Evolutionary conservation across 1,284 basidiomycete genomes (phyloP).

Genomic region (Trametes sp.): DNA sequence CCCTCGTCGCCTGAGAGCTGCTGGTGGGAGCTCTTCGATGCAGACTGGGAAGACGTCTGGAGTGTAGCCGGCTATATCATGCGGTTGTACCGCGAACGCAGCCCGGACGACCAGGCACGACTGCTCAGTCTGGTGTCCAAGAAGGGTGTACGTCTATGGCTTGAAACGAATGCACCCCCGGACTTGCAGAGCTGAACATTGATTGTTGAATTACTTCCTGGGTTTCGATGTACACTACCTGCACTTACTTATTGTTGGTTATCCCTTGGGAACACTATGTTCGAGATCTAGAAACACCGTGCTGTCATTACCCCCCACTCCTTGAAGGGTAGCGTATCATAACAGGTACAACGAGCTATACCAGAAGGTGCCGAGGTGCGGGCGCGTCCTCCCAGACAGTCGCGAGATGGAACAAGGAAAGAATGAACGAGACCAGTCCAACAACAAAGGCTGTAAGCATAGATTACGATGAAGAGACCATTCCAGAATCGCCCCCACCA

Average conservation of each 20-base stretch:
- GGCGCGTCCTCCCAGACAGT: constrained; percentile 23
- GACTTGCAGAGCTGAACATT: constrained; percentile 8
- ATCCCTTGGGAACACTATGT: no score
- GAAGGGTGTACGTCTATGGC: constrained; percentile 76
- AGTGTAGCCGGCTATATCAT: constrained; percentile 81
- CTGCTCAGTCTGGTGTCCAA: constrained; percentile 67
- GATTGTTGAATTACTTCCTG: neutral
- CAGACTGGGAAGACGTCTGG: constrained; percentile 86
- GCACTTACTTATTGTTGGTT: neutral
- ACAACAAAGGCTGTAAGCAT: constrained; percentile 44
- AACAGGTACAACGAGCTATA: constrained; percentile 28
- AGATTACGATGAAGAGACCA: constrained; percentile 40
- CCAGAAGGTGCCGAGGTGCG: constrained; percentile 21
- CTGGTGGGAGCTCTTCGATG: constrained; percentile 93
- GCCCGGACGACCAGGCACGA: constrained; percentile 47
- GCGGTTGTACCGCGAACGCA: constrained; percentile 70
- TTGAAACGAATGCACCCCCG: constrained; percentile 54
- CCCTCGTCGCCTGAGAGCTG: constrained; percentile 70
- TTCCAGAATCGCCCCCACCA: constrained; percentile 29
- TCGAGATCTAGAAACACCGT: constrained; percentile 17
- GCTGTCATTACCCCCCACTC: constrained; percentile 29
- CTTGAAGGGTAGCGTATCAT: constrained; percentile 27
- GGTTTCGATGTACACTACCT: neutral
- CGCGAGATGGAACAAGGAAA: constrained; percentile 24
- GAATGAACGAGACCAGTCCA: constrained; percentile 36